Base-by-base conservation (phyloP, 345 rosid species). In the Abelmoschus esculentus region DNA sequence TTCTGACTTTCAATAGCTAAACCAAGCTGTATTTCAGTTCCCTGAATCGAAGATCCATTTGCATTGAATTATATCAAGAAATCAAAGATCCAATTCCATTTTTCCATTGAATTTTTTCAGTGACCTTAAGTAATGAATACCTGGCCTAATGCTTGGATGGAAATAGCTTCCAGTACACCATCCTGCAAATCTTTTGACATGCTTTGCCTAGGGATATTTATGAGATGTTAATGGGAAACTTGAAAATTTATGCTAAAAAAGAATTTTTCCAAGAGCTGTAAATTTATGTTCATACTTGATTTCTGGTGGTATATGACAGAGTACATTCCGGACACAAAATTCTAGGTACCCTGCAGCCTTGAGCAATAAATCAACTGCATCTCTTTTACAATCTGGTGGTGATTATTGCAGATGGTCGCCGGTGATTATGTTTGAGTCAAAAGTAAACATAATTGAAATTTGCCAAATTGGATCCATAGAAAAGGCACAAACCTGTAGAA, bases 21-120 rank as follows among this genome's bases (percentile, higher is more conserved):
- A 2, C 99, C 97, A 4, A 93, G 90, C 78, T 93, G 97, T 74
- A 93, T 89, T 80, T 93, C 98, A 59, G 99, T 95, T 70, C 96
- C 97, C 99, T 91, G 78, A 67, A 70, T 44, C 68, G 34, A 8
- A 31, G 29, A 34, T 70, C 19, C 74, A 46, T 49, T 72, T 60
- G 65, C 19, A 64, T 53, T 44, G 1, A 46, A 70, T 12, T 54
- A 15, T 3, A 28, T n/a, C 42, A 42, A 14, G 19, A 56, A 56
- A 56, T 22, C 29, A 11, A 56, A 56, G 57, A 46, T 72, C n/a
- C 73, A 46, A 47, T 73, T 60, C 70, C 44, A 72, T 18, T 42
- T 49, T 73, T 55, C 64, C 14, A 64, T 54, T 55, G 3, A 44
- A 28, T 22, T 75, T 15, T 44, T 63, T 62, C 13, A 18, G 10